A percentile compares a stretch with the other conserved stretches of the same genome.
Evolutionary conservation across 352 stramenopile genomes (phyloP).

Genomic region (Phytophthora hibernalis): DNA sequence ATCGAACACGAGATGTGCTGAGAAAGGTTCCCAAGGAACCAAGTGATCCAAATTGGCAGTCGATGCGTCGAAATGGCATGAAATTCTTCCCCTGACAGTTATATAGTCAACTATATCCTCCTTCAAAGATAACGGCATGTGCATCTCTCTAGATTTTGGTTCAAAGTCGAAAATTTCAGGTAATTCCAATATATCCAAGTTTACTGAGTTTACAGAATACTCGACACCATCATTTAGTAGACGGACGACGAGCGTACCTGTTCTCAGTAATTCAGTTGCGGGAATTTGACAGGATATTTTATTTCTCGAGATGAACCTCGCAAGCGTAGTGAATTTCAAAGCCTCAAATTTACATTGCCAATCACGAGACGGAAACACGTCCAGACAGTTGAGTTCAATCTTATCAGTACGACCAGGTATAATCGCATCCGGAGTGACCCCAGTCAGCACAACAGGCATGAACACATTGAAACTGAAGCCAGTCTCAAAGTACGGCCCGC

Average conservation of each 20-base stretch:
- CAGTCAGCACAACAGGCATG: slow-evolving; percentile 26
- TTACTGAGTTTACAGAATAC: slow-evolving; percentile 37
- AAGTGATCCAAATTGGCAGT: slow-evolving; percentile 42
- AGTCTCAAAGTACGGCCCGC: slow-evolving; percentile 37
- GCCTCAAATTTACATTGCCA: slow-evolving; percentile 41
- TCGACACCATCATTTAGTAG: slow-evolving; percentile 27
- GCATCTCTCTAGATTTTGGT: slow-evolving; percentile 30
- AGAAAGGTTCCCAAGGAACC: slow-evolving; percentile 45
- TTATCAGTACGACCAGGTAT: slow-evolving; percentile 30
- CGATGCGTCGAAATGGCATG: slow-evolving; percentile 41
- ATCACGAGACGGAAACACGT: slow-evolving; percentile 26
- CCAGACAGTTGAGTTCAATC: slow-evolving; percentile 31
- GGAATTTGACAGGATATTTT: slow-evolving; percentile 34
- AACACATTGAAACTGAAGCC: slow-evolving; percentile 43
- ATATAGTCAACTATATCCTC: slow-evolving; percentile 22
- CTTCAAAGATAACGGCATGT: neutral
- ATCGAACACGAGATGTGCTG: slow-evolving; percentile 44
- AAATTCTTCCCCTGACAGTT: slow-evolving; percentile 58
- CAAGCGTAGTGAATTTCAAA: slow-evolving; percentile 39
- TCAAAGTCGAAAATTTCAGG: slow-evolving; percentile 45
- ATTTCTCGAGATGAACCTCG: slow-evolving; percentile 25
- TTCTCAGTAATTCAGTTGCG: slow-evolving; percentile 4
- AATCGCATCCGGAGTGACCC: slow-evolving; percentile 28
- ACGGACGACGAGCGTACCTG: slow-evolving; percentile 20
- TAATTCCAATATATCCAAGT: slow-evolving; percentile 31